Evolutionary conservation across 768 basidiomycete genomes (phyloP).

Genomic region (Tephrocybe sp.): DNA sequence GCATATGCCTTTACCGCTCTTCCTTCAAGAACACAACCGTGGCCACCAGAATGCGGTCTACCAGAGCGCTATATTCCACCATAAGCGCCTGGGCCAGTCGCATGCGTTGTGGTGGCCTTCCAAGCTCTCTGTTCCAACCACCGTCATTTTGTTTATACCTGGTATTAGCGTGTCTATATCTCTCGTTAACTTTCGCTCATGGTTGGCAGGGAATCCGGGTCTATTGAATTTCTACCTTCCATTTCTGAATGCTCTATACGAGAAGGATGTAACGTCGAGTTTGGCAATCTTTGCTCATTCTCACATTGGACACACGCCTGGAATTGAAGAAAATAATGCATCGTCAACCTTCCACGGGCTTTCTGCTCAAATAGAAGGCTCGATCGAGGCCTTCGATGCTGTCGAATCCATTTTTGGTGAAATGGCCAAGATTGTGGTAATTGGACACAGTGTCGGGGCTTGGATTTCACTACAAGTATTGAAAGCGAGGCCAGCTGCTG

Average conservation of each 20-base stretch:
- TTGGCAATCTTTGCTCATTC: slow-evolving; percentile 61
- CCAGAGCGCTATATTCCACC: slow-evolving; percentile 36
- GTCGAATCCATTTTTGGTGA: slow-evolving; percentile 30
- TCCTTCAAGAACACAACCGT: slow-evolving; percentile 25
- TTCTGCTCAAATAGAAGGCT: slow-evolving; percentile 51
- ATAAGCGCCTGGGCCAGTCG: slow-evolving; percentile 37
- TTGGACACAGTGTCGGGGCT: slow-evolving; percentile 72
- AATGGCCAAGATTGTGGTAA: slow-evolving; percentile 42
- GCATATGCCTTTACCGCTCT: slow-evolving; percentile 32
- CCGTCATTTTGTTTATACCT: slow-evolving; percentile 49
- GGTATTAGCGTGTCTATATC: slow-evolving; percentile 26
- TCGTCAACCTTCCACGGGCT: slow-evolving; percentile 34
- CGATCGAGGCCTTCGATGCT: slow-evolving; percentile 54
- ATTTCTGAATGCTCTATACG: slow-evolving; percentile 57
- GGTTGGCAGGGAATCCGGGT: slow-evolving; percentile 50
- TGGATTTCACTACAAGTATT: slow-evolving; percentile 68
- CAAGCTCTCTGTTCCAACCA: slow-evolving; percentile 26
- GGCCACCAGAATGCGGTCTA: slow-evolving; percentile 8
- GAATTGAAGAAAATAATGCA: slow-evolving; percentile 21
- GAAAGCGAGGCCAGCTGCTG: slow-evolving; percentile 38
- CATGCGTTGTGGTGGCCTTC: slow-evolving; percentile 58
- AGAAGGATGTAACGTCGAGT: slow-evolving; percentile 28
- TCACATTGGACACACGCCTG: slow-evolving; percentile 64
- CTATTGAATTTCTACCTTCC: slow-evolving; percentile 65
- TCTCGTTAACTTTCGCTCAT: neutral